A percentile compares a stretch with the other conserved stretches of the same genome.
These are phyloP conservation scores for Gloeostereum incarnatum DNA, from an alignment of 768 basidiomycete genomes.

Conservation along the genomic window DNA sequence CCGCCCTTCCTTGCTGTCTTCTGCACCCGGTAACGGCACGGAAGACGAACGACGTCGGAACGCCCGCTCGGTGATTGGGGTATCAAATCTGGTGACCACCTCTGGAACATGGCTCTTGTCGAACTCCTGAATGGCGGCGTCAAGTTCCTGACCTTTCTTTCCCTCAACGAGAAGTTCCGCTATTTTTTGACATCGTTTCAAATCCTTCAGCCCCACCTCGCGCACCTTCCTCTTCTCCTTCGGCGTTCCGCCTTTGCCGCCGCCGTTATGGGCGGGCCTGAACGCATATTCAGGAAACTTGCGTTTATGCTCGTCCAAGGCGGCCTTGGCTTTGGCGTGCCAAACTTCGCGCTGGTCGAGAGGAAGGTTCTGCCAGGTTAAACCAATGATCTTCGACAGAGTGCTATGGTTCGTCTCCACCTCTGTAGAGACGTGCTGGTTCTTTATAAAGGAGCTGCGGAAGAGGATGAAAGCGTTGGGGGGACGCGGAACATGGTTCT, in stretches of 20 bases:
- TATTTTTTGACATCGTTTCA: slow-evolving; percentile 57
- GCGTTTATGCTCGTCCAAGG: slow-evolving; percentile 65
- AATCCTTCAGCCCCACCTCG: slow-evolving; percentile 55
- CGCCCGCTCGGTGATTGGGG: slow-evolving; percentile 61
- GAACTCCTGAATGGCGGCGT: slow-evolving; percentile 45
- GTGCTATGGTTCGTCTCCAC: slow-evolving; percentile 82
- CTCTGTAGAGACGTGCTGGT: slow-evolving; percentile 64
- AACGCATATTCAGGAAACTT: slow-evolving; percentile 74
- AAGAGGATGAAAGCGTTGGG: slow-evolving; percentile 86
- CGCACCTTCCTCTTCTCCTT: slow-evolving; percentile 46
- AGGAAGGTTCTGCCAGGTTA: slow-evolving; percentile 75
- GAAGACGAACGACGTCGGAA: slow-evolving; percentile 64
- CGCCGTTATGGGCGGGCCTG: slow-evolving; percentile 55
- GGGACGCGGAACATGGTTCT: slow-evolving; percentile 73
- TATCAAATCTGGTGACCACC: slow-evolving; percentile 64
- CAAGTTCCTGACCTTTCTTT: slow-evolving; percentile 45
- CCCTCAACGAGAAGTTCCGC: slow-evolving; percentile 52
- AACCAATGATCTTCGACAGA: slow-evolving; percentile 75
- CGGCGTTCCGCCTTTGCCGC: slow-evolving; percentile 28
- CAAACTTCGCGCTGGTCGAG: slow-evolving; percentile 70
- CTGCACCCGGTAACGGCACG: slow-evolving; percentile 26
- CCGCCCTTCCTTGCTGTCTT: background rate
- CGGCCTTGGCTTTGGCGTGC: slow-evolving; percentile 67
- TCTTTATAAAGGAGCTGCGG: slow-evolving; percentile 75
- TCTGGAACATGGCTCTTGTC: slow-evolving; percentile 46